Base-by-base conservation (phyloP, 352 stramenopile genomes). In the Globisporangium takayamanum region DNA sequence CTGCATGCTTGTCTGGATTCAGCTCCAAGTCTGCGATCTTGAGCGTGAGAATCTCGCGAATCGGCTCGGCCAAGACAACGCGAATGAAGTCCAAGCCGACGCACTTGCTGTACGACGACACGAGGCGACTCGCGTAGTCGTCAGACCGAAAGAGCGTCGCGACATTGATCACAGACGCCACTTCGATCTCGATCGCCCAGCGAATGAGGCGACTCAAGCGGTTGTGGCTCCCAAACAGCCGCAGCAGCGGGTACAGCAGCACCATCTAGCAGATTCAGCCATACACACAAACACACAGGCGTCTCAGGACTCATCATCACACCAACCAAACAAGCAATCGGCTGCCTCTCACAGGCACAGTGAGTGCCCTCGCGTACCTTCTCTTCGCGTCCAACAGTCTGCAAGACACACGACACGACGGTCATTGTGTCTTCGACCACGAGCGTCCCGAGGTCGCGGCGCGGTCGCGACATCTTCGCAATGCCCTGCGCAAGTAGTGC, bases 141-240 rank as follows among this genome's bases (percentile, higher is more conserved):
- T 91, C 81, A 1, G 79, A 89, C 18, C 81, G 77, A 57, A 91
- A 91, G 15, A 91, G 71, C n/a, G 79, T 89, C 47, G 80, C 79
- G 15, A 91, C 78, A 41, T 87, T 87, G 37, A 88, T 80, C 41
- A 88, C 78, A 7, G 75, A 86, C 33, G 76, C 68, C 3, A 89
- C 80, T 53, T 91, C 81, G 44, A 85, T 87, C 53, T 91, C 81
- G 20, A 91, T 91, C 25, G 75, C 78, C 81, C 81, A 91, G 18
- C 70, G 70, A 41, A 91, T 87, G 41, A 91, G 63, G 5, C 74
- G 69, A 25, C 76, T 81, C 20, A 91, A 66, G 33, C 72, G 67
- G 30, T 85, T 76, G 53, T 71, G 76, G 50, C 72, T 84, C 4
- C 70, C 81, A 64, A 87, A 91, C 3, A 89, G 55, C 3, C 81